Conservation (phyloP, 2,329 filamentous ascomycete genomes). For the Balansia obtecta region DNA sequence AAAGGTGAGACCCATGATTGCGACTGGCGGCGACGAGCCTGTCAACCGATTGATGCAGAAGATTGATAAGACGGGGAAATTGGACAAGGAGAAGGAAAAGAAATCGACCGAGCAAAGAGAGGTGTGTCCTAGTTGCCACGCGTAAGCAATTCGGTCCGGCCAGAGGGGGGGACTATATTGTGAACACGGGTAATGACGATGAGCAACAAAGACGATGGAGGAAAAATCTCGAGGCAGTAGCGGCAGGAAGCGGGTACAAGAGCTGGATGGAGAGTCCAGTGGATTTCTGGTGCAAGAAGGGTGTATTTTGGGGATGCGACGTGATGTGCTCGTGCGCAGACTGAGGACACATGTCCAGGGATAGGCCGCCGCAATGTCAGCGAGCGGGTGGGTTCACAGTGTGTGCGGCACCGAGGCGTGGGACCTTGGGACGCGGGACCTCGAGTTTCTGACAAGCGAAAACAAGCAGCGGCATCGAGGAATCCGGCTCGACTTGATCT, state of each 20-base stretch:
- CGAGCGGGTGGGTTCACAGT: slow-evolving; percentile 7
- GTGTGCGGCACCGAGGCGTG: slow-evolving; percentile 1
- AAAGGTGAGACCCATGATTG: slow-evolving; percentile 94
- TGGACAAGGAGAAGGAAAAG: slow-evolving; percentile 9
- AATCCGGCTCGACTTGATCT: not conserved
- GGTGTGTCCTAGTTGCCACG: slow-evolving; percentile 18
- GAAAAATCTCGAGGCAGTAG: not conserved
- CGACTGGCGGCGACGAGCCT: slow-evolving; percentile 30
- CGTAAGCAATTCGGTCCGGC: slow-evolving; percentile 14
- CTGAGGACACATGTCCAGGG: slow-evolving; percentile 15
- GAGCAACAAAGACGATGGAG: not conserved
- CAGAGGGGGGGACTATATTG: slow-evolving; percentile 13
- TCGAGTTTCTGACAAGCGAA: not conserved
- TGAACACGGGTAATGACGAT: slow-evolving; percentile 5
- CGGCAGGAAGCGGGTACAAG: slow-evolving; percentile 1
- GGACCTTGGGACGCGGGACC: not conserved
- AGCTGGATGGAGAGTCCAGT: not conserved
- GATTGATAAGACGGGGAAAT: slow-evolving; percentile 6
- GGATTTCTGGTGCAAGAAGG: not conserved
- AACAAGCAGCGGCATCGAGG: not conserved
- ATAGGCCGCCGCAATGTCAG: slow-evolving; percentile 10
- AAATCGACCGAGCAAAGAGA: slow-evolving; percentile 7
- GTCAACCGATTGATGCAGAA: slow-evolving; percentile 8
- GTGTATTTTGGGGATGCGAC: slow-evolving; percentile 4
- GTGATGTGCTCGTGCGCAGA: slow-evolving; percentile 8